Evolutionary conservation across 768 basidiomycete genomes (phyloP).

Genomic region (Podaxis sp.): DNA sequence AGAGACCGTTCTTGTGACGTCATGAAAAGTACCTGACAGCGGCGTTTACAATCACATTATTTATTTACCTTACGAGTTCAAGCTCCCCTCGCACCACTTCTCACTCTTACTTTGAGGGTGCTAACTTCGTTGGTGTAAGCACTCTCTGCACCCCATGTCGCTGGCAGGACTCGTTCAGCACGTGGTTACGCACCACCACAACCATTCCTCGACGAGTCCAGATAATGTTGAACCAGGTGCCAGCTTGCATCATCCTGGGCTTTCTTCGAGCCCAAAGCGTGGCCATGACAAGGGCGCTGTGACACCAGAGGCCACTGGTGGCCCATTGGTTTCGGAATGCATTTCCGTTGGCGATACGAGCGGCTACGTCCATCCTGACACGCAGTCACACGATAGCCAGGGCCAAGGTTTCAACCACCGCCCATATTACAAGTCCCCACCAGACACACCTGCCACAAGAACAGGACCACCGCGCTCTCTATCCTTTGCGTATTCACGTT

Average conservation of each 20-base stretch:
- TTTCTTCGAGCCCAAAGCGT: neutral
- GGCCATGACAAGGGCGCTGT: neutral
- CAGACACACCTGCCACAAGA: constrained; percentile 57
- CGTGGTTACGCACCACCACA: neutral
- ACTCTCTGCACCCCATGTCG: constrained; percentile 23
- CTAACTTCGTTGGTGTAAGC: constrained; percentile 5
- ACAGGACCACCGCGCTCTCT: constrained; percentile 77
- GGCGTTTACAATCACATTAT: neutral
- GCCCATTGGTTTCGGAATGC: neutral
- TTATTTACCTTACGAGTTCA: neutral
- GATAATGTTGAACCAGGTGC: neutral
- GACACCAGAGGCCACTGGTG: neutral
- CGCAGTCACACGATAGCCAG: neutral
- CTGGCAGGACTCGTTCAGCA: constrained; percentile 25
- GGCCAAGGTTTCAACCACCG: constrained; percentile 7
- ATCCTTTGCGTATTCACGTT: constrained; percentile 62
- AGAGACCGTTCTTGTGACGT: constrained; percentile 13
- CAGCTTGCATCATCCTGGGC: neutral
- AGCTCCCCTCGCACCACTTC: neutral
- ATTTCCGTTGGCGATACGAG: neutral
- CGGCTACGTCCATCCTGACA: neutral
- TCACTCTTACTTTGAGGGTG: neutral
- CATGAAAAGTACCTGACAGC: neutral
- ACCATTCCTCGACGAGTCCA: neutral
- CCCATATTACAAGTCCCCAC: constrained; percentile 29